Evolutionary conservation across 2,329 filamentous ascomycete species (phyloP).

Genomic region (Hymenoscyphus albidus): DNA sequence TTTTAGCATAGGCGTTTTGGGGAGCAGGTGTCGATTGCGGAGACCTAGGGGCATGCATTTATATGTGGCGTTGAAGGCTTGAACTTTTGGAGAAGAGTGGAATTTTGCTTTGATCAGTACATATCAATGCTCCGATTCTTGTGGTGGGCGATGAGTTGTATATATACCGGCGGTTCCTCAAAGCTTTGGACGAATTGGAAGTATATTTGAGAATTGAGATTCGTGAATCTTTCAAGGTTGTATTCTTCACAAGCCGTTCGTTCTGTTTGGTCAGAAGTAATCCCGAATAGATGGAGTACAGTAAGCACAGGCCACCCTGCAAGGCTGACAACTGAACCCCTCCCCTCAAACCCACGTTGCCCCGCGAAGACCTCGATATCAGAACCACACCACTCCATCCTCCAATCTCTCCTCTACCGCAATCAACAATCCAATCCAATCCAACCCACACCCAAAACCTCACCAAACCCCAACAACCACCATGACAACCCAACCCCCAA

Average conservation of each 20-base stretch:
- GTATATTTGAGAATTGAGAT: not conserved
- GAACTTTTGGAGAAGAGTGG: not conserved
- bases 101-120: not conserved
- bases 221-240: too few relatives aligned
- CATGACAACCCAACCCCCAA: not conserved
- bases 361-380: too few relatives aligned
- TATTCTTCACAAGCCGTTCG: too few relatives aligned
- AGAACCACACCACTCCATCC: not conserved
- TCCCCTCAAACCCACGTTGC: not conserved
- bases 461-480: not conserved
- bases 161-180: not conserved
- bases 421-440: not conserved
- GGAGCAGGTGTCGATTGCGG: not conserved
- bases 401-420: too few relatives aligned
- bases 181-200: not conserved
- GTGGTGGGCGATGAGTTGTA: not conserved
- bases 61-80: not conserved
- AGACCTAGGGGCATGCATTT: not conserved
- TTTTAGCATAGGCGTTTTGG: slow-evolving; percentile 30
- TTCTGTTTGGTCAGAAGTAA: too few relatives aligned
- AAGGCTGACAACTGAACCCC: not conserved
- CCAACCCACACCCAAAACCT: not conserved
- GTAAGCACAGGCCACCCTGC: not conserved
- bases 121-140: not conserved
- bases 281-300: too few relatives aligned